These are phyloP conservation scores for Diplodia sapinea DNA, from an alignment of 2,329 filamentous ascomycete genomes.

Conservation along the genomic window DNA sequence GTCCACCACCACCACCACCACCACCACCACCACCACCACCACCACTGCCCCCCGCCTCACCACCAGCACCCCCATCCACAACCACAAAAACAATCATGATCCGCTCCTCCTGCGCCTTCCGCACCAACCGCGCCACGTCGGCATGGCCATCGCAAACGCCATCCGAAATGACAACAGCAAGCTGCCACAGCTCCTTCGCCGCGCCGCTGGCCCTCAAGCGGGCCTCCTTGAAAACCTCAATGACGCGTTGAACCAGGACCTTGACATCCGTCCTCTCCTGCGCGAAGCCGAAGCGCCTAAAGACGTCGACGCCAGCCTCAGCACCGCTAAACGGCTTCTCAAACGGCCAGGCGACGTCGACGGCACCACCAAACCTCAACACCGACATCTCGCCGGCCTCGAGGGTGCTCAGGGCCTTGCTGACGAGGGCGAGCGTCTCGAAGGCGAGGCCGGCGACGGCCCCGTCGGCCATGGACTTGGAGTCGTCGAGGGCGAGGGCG, in stretches of 20 bases:
- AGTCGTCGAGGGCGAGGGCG: slow-evolving; percentile 95
- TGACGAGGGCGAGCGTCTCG: slow-evolving; percentile 91
- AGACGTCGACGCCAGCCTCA: slow-evolving; percentile 80
- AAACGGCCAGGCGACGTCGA: slow-evolving; percentile 86
- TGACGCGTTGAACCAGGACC: slow-evolving; percentile 75
- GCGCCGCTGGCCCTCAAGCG: slow-evolving; percentile 52
- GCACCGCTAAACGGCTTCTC: slow-evolving; percentile 74
- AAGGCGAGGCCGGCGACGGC: slow-evolving; percentile 81
- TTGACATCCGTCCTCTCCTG: slow-evolving; percentile 87
- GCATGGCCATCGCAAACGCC: slow-evolving; percentile 92
- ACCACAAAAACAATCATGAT: slow-evolving; percentile 99
- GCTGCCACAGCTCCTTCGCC: slow-evolving; percentile 77
- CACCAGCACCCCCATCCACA: slow-evolving; percentile 67
- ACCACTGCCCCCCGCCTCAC: slow-evolving; percentile 23
- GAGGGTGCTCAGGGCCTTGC: slow-evolving; percentile 85
- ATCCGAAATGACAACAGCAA: slow-evolving; percentile 91
- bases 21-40: slow-evolving; percentile 14
- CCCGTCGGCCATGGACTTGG: slow-evolving; percentile 87
- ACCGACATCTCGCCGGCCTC: slow-evolving; percentile 94
- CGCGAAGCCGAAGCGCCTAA: slow-evolving; percentile 82
- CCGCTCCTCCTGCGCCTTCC: slow-evolving; percentile 87
- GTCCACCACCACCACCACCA: slow-evolving; percentile 33
- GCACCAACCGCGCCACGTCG: slow-evolving; percentile 77
- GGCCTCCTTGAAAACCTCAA: slow-evolving; percentile 81
- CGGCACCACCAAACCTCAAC: slow-evolving; percentile 83